Evolutionary conservation across 208 protist species (phyloP).

Genomic region (Crithidia brevicula): DNA sequence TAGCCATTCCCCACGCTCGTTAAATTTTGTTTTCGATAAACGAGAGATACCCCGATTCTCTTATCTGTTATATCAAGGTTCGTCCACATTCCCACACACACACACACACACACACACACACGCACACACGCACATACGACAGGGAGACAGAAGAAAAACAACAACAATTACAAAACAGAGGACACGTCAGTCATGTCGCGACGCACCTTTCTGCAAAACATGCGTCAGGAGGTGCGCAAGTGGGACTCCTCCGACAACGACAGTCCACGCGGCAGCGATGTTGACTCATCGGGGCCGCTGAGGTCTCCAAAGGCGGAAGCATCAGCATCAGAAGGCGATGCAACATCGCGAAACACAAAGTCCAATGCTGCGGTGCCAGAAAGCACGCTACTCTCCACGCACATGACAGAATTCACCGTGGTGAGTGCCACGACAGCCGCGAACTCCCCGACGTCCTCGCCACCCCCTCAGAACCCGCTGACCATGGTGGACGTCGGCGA

Average conservation of each 20-base stretch:
- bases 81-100: too few relatives aligned
- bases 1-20: too few relatives aligned
- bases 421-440: constrained; percentile 15
- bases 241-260: constrained; percentile 10
- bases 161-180: neutral
- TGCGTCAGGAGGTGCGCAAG: constrained; percentile 33
- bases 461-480: constrained; percentile 9
- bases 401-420: constrained; percentile 5
- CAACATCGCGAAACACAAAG: too few relatives aligned
- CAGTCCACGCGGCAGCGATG: constrained; percentile 14
- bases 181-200: constrained; percentile 15
- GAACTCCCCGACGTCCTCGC: neutral
- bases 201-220: constrained; percentile 26
- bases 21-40: too few relatives aligned
- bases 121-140: too few relatives aligned
- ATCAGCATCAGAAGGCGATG: too few relatives aligned
- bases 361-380: neutral
- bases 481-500: neutral
- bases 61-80: too few relatives aligned
- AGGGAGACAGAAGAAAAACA: too few relatives aligned
- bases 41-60: too few relatives aligned
- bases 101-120: neutral
- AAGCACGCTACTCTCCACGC: neutral
- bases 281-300: neutral
- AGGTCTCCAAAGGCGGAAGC: neutral